phyloP scores from a whole-genome alignment of 176 grass and related monocot species.

The Hyparrhenia diplandra region DNA sequence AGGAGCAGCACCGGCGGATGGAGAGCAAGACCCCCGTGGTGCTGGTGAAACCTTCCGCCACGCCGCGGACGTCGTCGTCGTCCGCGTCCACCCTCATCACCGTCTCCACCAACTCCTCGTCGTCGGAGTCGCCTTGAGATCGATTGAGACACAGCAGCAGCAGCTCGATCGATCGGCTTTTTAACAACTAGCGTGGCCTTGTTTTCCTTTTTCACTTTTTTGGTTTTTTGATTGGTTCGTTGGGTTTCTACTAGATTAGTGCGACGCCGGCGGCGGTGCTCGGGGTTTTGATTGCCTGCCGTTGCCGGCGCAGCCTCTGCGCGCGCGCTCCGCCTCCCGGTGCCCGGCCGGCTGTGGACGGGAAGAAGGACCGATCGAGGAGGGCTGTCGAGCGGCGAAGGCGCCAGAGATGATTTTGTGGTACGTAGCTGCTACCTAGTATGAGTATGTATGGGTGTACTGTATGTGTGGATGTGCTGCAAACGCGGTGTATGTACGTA shows the following conservation, averaged over 20 bases:
- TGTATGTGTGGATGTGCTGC: too few species aligned
- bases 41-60: conserved; percentile 48
- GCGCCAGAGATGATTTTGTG: conserved; percentile 2
- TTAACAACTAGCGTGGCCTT: conserved; percentile 24
- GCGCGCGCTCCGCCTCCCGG: conserved; percentile 31
- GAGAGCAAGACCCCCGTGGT: conserved; percentile 52
- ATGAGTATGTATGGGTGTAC: too few species aligned
- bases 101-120: conserved; percentile 53
- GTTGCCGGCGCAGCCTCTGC: conserved; percentile 42
- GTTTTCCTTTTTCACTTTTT: not conserved
- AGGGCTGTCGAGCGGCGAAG: conserved; percentile 11
- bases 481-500: too few species aligned
- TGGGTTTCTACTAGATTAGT: conserved; percentile 23
- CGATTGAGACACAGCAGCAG: not conserved
- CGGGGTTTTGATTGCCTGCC: conserved; percentile 53
- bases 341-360: not conserved
- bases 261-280: conserved; percentile 25
- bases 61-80: conserved; percentile 61
- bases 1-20: conserved; percentile 50
- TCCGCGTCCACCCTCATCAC: conserved; percentile 68
- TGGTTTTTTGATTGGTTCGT: not conserved
- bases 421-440: too few species aligned
- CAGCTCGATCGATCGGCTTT: not conserved
- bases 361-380: conserved; percentile 36
- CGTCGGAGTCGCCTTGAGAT: conserved; percentile 46